Base-by-base conservation (phyloP, 1,284 basidiomycete genomes). In the Apiotrichum mycotoxinovorans region DNA sequence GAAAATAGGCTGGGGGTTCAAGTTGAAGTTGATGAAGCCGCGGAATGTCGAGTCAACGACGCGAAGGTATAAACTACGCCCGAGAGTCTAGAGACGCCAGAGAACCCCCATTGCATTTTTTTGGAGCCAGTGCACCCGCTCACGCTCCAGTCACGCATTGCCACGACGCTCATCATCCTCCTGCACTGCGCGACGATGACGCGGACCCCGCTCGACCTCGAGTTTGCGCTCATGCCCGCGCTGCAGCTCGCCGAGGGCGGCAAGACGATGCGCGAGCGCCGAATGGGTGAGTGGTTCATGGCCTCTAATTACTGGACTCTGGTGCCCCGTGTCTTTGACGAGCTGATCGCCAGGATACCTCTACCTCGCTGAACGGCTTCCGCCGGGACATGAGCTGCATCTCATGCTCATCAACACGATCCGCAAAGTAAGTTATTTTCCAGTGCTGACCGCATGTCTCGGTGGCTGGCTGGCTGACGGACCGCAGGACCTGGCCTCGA, bases 341-440 rank as follows among this genome's bases (percentile, higher is more conserved):
- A 17, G 30, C 45, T 46, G 27, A 35, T 17, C 27, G 18, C 26
- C 54, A 72, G 75, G 74, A 3, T 77, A 77, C 52, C 54, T 69
- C 5, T 76, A 66, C 52, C 65, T 77, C 34, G 50, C 54, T 25
- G 72, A 75, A 50, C 53, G 62, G 17, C 55, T 76, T 10, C 66
- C 67, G 2, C 48, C 53, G 11, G 62, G 51, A 0, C 69, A 77
- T 54, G 74, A 77, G 51, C 66, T 75, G 20, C 54, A 61, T 1
- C 59, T 77, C 37, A 59, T 77, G 56, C 57, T 75, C 4, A 69
- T 76, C 64, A 77, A 77, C 55, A 76, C 74, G 4, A 67, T 77
- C 10, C 67, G 73, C 20, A 77, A 77, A 66, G 73, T 72, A 40
- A 4, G 60, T 56, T 34, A 3, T 5, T 1, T 5, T 33, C 25